Base-by-base conservation (phyloP, 2,329 filamentous ascomycete genomes). In the Fusarium dlaminii region DNA sequence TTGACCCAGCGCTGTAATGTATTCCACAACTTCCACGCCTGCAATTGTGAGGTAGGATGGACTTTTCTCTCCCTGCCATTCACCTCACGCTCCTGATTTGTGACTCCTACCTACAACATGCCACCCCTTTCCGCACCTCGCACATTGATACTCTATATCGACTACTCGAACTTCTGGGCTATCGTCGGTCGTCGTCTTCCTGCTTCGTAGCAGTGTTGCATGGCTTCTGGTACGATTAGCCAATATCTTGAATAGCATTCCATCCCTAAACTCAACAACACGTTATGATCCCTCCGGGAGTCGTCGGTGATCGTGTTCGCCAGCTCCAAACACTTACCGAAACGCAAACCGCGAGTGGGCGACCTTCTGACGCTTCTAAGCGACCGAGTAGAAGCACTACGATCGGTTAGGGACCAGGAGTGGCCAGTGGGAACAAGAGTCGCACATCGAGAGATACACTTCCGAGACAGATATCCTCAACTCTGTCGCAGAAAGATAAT, bases 281-380 rank as follows among this genome's bases (percentile, higher is more conserved):
- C 40, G 68, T 70, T 57, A 43, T 67, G 42, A 66, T 79, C 52
- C 79, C 77, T 10, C 63, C 71, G 6, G 80, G 79, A 27, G 77
- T 80, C 40, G 79, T 81, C 29, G 61, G 74, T 30, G 68, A 78
- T 34, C 80, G 80, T 40, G 78, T 81, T 56, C 78, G 76, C 43
- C 77, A 78, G 39, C 73, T 82, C 37, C 75, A 74, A 29, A 77
- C 69, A 8, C 72, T 79, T 6, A 73, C 69, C 12, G 69, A 72
- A 40, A 54, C 74, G 40, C 63, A 70, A 30, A 36, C 49, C 27
- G 39, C 43, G 10, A 51, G 68, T 14, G 68, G 59, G 11, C 63
- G 57, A 24, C 34, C 34, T 24, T 66, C 62, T 17, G 34, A 62
- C 9, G 61, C 72, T 42, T 66, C 70, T 48, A 66, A 73, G 63